Evolutionary conservation across 1,139 yeast species (phyloP), one percentile per base, ranked within the genome.

Genomic region (Yamadazyma taylorii): DNA sequence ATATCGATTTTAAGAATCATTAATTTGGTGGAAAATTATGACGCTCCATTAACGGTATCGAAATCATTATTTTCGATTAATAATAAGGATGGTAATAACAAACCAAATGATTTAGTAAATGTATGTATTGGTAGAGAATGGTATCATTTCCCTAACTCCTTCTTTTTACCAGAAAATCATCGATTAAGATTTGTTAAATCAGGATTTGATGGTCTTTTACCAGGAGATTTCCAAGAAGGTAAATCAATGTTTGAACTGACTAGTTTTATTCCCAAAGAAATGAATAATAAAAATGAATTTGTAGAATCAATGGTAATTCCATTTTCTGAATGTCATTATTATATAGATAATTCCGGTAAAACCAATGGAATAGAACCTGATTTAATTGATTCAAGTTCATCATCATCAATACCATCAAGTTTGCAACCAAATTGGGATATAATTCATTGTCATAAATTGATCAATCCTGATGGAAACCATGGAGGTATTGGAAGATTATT

Each of bases 111-210:
- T 0, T 17, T 48, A 1, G 66, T 68, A 3, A 82, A 79, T 47
- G 82, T 90, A 0, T 92, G 97, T 57, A 73, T 86, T 16, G 97
- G 96, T 2, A 76, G 96, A 42, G 97, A 92, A 62, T 90, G 97
- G 97, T 88, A 88, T 53, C 86, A 92, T 53, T 90, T 69, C 61
- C 97, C 97, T 10, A 81, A 85, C 1, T 89, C 97, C 0, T 85
- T 89, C 56, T 86, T 89, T 54, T 63, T 90, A 17, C 83, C 85
- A 2, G 63, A 67, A 15, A 69, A 74, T 24, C 63, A 75, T 41
- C 66, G 96, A 43, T 61, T 88, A 19, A 67, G 68, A 48, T 90
- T 87, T 57, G 79, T 86, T 7, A 67, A 70, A 40, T 81, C 89
- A 40, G 95, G 94, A 2, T 90, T 90, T 59, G 78, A 81, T 54